Conservation (phyloP, 495 filamentous ascomycete genomes). For the Podospora pseudocomata region DNA sequence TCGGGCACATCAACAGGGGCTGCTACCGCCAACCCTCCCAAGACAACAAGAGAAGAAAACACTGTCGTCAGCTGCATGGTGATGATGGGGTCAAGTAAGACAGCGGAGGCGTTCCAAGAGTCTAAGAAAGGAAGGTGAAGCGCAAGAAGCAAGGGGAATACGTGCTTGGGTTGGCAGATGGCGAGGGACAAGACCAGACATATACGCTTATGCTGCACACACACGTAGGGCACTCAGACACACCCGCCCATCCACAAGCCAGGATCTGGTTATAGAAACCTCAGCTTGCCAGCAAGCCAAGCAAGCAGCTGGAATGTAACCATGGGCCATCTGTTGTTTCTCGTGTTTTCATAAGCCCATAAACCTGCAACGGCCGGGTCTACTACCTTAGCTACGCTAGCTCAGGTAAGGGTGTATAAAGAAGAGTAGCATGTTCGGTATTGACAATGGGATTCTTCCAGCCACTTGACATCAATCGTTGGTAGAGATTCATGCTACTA, state of each 20-base stretch:
- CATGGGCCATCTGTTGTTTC: not conserved
- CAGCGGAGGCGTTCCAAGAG: not conserved
- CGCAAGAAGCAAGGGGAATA: not conserved
- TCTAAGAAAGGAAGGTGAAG: conserved; percentile 16
- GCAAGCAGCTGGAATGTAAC: not conserved
- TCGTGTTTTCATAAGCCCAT: not conserved
- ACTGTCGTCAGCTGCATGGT: conserved; percentile 13
- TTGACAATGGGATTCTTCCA: not conserved
- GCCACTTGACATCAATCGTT: conserved; percentile 1
- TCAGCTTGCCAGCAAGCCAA: not conserved
- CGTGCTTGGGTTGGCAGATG: conserved; percentile 3
- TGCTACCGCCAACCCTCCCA: conserved; percentile 15
- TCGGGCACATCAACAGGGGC: conserved; percentile 1
- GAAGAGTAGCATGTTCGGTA: not conserved
- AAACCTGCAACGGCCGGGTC: not conserved
- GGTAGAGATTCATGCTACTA: not conserved
- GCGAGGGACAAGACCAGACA: conserved; percentile 8
- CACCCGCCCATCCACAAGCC: not conserved
- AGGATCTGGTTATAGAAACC: not conserved
- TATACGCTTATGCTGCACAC: conserved; percentile 8
- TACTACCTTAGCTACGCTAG: not conserved
- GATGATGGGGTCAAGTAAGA: conserved; percentile 4
- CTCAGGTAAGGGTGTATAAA: not conserved
- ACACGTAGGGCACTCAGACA: not conserved
- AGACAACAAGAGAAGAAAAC: conserved; percentile 16